These are phyloP conservation scores for Leccinum rimulosum DNA, from an alignment of 768 basidiomycete species.

Conservation along the genomic window DNA sequence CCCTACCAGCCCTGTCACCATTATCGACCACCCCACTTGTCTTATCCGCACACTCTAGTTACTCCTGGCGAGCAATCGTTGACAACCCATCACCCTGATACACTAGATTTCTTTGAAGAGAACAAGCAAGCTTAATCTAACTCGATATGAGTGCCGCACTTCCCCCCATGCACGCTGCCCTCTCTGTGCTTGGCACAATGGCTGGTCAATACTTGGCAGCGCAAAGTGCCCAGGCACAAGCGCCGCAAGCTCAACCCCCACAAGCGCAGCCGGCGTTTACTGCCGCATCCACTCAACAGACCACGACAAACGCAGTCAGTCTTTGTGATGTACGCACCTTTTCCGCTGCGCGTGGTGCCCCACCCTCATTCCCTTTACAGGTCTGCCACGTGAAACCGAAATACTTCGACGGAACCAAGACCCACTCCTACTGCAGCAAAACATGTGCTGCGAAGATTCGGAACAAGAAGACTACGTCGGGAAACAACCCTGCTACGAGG, in stretches of 20 bases:
- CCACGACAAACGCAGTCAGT: slow-evolving; percentile 29
- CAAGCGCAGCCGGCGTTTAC: slow-evolving; percentile 22
- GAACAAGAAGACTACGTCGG: slow-evolving; percentile 27
- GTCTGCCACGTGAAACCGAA: slow-evolving; percentile 56
- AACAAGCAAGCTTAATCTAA: slow-evolving; percentile 4
- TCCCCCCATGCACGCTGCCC: slow-evolving; percentile 36
- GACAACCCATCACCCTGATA: slow-evolving; percentile 4
- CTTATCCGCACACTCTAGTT: slow-evolving; percentile 33
- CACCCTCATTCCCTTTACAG: slow-evolving; percentile 30
- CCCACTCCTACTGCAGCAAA: slow-evolving; percentile 59
- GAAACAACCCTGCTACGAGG: slow-evolving; percentile 27
- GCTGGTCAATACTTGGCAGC: slow-evolving; percentile 36
- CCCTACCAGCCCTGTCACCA: slow-evolving; percentile 2
- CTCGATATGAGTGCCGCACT: slow-evolving; percentile 28
- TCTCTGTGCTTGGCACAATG: slow-evolving; percentile 35
- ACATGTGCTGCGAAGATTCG: slow-evolving; percentile 51
- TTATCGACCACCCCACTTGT: slow-evolving; percentile 41
- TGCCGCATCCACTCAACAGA: slow-evolving; percentile 12
- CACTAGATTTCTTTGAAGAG: slow-evolving; percentile 5
- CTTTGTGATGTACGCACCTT: slow-evolving; percentile 49
- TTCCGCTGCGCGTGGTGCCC: slow-evolving; percentile 3
- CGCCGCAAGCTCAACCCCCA: slow-evolving; percentile 23
- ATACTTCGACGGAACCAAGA: slow-evolving; percentile 52
- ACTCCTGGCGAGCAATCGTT: slow-evolving; percentile 32
- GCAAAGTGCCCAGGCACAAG: slow-evolving; percentile 29